Evolutionary conservation across 257 asterid species (phyloP), one percentile per base, ranked within the genome.

Genomic region (Schizonepeta tenuifolia): DNA sequence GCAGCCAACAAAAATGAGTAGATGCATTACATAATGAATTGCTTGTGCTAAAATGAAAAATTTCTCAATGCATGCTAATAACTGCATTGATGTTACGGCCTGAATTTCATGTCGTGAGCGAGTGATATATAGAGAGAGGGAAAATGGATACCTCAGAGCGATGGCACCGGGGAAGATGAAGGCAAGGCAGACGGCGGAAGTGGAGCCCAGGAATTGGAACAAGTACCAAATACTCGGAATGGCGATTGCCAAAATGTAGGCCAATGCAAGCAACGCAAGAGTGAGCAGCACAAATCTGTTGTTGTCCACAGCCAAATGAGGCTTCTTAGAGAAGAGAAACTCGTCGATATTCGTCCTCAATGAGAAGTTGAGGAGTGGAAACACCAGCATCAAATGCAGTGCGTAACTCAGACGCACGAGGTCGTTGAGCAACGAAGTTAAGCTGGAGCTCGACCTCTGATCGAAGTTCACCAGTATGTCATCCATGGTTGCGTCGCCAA

Each of bases 191-290:
- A 88, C 97, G 24, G 94, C 96, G 49, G 97, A 81, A 35, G 98
- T 91, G 0, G 99, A 91, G 22, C 99, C 98, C 88, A 91, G 73
- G 87, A 94, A 94, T 89, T 94, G 99, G 80, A 91, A 94, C 81
- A 94, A 74, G 66, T 84, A 91, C 99, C 97, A 94, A 67, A 94
- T 92, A 21, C 90, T 91, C 1, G 99, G 99, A 71, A 94, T 83
- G 65, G 86, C 82, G 13, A 94, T 89, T 17, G 97, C 95, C 1
- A 83, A 77, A 43, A 75, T 50, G 65, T 91, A 94, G n/a, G 92
- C 81, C 67, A 87, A 21, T 2, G 70, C 89, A 58, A 92, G 75
- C 83, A 91, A 72, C 44, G 65, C 74, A 64, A 89, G 70, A 7
- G 89, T 84, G 41, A 94, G 91, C 22, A 67, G 8, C 53, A 88